Percentiles rank a stretch among this genome's conserved stretches.
Conservation (phyloP, 2,329 filamentous ascomycete genomes). For the Arthrobotrys sinensis region DNA sequence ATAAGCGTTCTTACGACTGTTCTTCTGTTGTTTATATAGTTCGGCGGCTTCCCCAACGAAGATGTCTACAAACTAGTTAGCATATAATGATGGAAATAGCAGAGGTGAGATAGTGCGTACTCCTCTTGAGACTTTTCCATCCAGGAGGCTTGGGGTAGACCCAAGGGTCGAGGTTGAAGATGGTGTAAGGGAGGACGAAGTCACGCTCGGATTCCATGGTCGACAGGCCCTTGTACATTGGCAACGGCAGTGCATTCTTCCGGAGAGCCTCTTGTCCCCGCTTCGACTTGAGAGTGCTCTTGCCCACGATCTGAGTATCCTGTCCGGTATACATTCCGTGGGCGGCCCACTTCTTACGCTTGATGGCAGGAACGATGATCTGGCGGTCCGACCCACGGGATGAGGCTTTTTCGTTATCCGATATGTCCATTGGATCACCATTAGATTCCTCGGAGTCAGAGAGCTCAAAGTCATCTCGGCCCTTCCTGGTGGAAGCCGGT, state of each 20-base stretch:
- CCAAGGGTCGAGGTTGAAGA: slow-evolving; percentile 87
- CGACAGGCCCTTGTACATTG: slow-evolving; percentile 83
- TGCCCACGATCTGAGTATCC: slow-evolving; percentile 67
- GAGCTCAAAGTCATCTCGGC: slow-evolving; percentile 51
- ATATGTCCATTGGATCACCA: slow-evolving; percentile 59
- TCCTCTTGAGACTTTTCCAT: slow-evolving; percentile 92
- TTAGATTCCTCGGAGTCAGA: slow-evolving; percentile 56
- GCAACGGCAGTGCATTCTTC: slow-evolving; percentile 75
- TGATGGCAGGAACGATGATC: slow-evolving; percentile 56
- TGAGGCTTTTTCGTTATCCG: slow-evolving; percentile 46
- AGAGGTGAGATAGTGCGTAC: slow-evolving; percentile 71
- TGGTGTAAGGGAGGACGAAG: slow-evolving; percentile 90
- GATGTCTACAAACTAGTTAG: slow-evolving; percentile 75
- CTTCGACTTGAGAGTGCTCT: slow-evolving; percentile 68
- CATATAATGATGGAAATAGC: slow-evolving; percentile 5
- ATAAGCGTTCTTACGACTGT: slow-evolving; percentile 75
- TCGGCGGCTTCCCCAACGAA: slow-evolving; percentile 87
- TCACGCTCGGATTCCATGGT: slow-evolving; percentile 80
- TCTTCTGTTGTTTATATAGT: slow-evolving; percentile 86
- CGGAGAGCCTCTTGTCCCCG: slow-evolving; percentile 70
- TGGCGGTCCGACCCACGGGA: slow-evolving; percentile 52
- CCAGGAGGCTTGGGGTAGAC: slow-evolving; percentile 93
- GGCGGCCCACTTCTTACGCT: slow-evolving; percentile 80
- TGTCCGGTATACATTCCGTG: slow-evolving; percentile 93
- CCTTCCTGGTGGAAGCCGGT: slow-evolving; percentile 36